Evolutionary conservation across 192 early-diverging fungal species (phyloP).

Genomic region (Cladochytrium replicatum): DNA sequence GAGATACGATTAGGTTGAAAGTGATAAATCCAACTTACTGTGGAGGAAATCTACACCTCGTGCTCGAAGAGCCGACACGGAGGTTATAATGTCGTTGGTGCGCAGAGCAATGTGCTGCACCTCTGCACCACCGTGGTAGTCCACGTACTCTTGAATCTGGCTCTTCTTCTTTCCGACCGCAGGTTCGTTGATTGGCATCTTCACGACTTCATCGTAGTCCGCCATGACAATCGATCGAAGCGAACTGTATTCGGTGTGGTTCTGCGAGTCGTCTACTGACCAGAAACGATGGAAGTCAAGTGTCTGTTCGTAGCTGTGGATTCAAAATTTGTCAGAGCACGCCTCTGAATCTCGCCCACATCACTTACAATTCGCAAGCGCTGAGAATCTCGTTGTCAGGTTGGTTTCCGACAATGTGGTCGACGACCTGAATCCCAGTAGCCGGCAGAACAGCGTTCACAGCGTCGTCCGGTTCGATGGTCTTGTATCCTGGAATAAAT

Average conservation of each 20-base stretch:
- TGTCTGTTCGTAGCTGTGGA: slow-evolving; percentile 59
- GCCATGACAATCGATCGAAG: slow-evolving; percentile 94
- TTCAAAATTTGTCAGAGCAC: neutral
- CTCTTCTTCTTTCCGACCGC: slow-evolving; percentile 87
- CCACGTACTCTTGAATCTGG: slow-evolving; percentile 89
- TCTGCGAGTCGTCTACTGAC: slow-evolving; percentile 94
- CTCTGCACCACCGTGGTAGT: slow-evolving; percentile 62
- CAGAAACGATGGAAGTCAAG: slow-evolving; percentile 98
- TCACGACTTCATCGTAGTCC: slow-evolving; percentile 79
- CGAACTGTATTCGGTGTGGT: slow-evolving; percentile 90
- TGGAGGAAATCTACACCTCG: slow-evolving; percentile 85
- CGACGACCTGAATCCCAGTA: slow-evolving; percentile 65
- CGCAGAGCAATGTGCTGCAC: slow-evolving; percentile 85
- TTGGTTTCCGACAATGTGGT: slow-evolving; percentile 95
- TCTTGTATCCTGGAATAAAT: slow-evolving; percentile 75
- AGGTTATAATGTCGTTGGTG: slow-evolving; percentile 76
- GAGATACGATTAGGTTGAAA: neutral
- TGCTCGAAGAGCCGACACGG: slow-evolving; percentile 67
- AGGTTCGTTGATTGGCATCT: slow-evolving; percentile 98
- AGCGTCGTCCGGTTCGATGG: slow-evolving; percentile 25
- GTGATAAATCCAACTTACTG: slow-evolving; percentile 12
- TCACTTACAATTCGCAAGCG: slow-evolving; percentile 52
- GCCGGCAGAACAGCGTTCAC: slow-evolving; percentile 33
- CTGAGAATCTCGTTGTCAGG: slow-evolving; percentile 81
- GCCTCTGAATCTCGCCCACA: neutral